Evolutionary conservation across 176 grass and related monocot species (phyloP).

Genomic region (Saccharum officinarum): DNA sequence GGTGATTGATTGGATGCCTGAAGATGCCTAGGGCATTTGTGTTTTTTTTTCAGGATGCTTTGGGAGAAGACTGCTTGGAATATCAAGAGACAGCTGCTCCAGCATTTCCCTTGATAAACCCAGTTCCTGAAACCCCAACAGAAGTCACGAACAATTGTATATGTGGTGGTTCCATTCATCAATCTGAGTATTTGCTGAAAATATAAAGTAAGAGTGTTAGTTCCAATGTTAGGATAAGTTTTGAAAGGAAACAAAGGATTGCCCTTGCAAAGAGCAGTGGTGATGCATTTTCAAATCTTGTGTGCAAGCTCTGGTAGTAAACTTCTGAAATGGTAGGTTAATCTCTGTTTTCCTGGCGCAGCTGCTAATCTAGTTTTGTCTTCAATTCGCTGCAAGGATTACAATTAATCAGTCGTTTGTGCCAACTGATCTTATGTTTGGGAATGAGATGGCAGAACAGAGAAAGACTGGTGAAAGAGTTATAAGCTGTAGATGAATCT

Average conservation of each 20-base stretch:
- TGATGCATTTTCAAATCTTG: slow-evolving; percentile 4
- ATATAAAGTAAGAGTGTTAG: slow-evolving; percentile 34
- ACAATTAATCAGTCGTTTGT: background rate
- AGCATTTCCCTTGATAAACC: slow-evolving; percentile 36
- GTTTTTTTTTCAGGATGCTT: background rate
- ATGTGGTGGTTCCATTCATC: slow-evolving; percentile 14
- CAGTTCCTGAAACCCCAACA: slow-evolving; percentile 22
- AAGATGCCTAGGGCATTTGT: slow-evolving; percentile 22
- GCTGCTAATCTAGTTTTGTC: background rate
- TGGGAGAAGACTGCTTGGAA: slow-evolving; percentile 8
- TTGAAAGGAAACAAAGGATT: slow-evolving; percentile 32
- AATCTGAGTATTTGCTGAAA: slow-evolving; percentile 26
- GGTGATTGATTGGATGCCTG: slow-evolving; percentile 30
- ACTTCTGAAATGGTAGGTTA: background rate
- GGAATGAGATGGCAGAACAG: background rate
- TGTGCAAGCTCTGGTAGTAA: background rate
- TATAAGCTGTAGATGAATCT: no score
- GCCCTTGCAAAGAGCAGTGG: slow-evolving; percentile 43
- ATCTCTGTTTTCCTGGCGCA: background rate
- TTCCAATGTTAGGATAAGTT: slow-evolving; percentile 36
- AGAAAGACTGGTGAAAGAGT: background rate
- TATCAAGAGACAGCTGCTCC: slow-evolving; percentile 29
- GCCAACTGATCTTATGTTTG: background rate
- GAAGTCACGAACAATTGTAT: slow-evolving; percentile 8
- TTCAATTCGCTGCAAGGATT: background rate